Conservation (phyloP, 768 basidiomycete species). For the Artomyces pyxidatus region DNA sequence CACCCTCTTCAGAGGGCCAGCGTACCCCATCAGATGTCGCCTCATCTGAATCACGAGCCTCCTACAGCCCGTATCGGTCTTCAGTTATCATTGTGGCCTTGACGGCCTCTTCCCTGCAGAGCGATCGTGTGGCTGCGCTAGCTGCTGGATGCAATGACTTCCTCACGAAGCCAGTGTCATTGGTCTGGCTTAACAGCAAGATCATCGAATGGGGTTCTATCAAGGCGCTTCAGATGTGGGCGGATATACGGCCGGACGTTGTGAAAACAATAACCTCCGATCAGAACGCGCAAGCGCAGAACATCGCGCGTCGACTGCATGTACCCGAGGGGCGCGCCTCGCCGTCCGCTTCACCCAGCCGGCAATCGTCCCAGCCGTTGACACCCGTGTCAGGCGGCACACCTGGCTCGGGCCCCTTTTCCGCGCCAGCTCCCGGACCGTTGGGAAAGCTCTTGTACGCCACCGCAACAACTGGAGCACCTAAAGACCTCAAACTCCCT, state of each 20-base stretch:
- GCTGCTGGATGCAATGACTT: conserved; percentile 99
- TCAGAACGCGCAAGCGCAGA: conserved; percentile 40
- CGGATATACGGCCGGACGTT: conserved; percentile 62
- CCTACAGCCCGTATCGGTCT: conserved; percentile 69
- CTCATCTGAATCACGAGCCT: conserved; percentile 37
- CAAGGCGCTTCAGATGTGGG: conserved; percentile 90
- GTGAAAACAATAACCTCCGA: conserved; percentile 38
- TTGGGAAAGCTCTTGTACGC: too few relatives aligned
- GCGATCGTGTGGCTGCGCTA: conserved; percentile 93
- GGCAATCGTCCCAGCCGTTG: conserved; percentile 28
- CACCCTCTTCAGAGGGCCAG: conserved; percentile 51
- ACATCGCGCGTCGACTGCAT: conserved; percentile 38
- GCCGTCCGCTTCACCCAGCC: conserved; percentile 28
- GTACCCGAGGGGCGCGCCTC: conserved; percentile 40
- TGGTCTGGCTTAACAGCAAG: conserved; percentile 95
- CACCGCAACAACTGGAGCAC: too few relatives aligned
- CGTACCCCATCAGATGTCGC: conserved; percentile 48
- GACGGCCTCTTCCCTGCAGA: conserved; percentile 91
- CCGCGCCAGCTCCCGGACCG: too few relatives aligned
- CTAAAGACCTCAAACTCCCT: too few relatives aligned
- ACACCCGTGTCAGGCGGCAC: conserved; percentile 2
- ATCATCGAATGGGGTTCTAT: conserved; percentile 99
- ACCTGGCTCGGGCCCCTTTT: too few relatives aligned
- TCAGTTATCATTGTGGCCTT: conserved; percentile 99
- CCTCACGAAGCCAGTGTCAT: conserved; percentile 91